Evolutionary conservation across 2,329 filamentous ascomycete species (phyloP).

Genomic region (Coleophoma eucalyptorum): DNA sequence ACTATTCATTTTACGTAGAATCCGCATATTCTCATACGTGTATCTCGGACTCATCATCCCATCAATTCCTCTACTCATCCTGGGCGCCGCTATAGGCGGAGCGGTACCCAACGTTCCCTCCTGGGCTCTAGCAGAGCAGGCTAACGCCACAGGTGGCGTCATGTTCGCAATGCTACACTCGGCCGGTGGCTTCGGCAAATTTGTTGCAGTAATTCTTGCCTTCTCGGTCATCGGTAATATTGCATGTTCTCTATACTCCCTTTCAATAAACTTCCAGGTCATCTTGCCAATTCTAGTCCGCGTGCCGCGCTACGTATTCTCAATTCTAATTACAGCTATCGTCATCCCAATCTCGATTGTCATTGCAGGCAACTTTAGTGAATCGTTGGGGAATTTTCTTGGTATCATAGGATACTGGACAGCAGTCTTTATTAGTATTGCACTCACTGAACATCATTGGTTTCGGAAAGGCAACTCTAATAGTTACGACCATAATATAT

Average conservation of each 20-base stretch:
- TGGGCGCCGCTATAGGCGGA: constrained; percentile 60
- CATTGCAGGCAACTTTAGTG: constrained; percentile 52
- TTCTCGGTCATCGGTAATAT: constrained; percentile 57
- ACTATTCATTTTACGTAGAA: constrained; percentile 7
- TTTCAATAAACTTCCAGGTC: constrained; percentile 62
- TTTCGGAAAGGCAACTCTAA: constrained; percentile 53
- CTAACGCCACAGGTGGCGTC: constrained; percentile 52
- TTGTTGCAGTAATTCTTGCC: constrained; percentile 55
- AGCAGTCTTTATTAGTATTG: constrained; percentile 63
- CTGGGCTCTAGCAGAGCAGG: constrained; percentile 51
- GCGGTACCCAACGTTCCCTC: constrained; percentile 47
- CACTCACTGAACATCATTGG: constrained; percentile 61
- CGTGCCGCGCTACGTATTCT: constrained; percentile 54
- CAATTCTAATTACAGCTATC: constrained; percentile 52
- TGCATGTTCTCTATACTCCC: constrained; percentile 55
- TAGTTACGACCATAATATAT: constrained; percentile 45
- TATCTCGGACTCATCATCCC: constrained; percentile 52
- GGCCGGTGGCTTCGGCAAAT: constrained; percentile 57
- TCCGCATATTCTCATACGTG: constrained; percentile 48
- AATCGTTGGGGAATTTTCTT: constrained; percentile 60
- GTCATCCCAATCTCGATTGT: constrained; percentile 54
- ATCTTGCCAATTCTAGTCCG: constrained; percentile 50
- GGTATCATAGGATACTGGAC: constrained; percentile 65
- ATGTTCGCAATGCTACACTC: constrained; percentile 55
- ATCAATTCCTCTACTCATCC: constrained; percentile 55